These are phyloP conservation scores for Agrostemma githago DNA, from an alignment of 148 eudicot genomes.

Conservation along the genomic window DNA sequence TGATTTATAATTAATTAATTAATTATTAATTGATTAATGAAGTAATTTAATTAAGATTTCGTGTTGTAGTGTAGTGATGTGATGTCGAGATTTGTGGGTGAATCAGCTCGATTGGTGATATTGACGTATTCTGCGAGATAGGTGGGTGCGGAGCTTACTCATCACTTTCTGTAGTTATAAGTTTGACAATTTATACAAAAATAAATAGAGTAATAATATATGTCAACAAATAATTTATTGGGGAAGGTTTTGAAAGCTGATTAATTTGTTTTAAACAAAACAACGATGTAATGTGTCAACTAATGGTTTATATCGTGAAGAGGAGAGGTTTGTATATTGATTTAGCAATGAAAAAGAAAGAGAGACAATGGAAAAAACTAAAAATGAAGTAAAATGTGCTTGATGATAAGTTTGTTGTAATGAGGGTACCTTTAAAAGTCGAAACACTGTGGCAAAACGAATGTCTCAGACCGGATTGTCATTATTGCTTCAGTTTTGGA, in stretches of 20 bases:
- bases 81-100: slow-evolving; percentile 21
- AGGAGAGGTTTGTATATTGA: too few species aligned
- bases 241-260: not conserved
- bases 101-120: slow-evolving; percentile 3
- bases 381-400: too few species aligned
- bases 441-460: too few species aligned
- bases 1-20: not conserved
- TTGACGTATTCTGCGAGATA: slow-evolving; percentile 7
- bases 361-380: too few species aligned
- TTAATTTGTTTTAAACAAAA: not conserved
- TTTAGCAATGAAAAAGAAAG: too few species aligned
- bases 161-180: not conserved
- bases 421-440: too few species aligned
- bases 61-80: slow-evolving; percentile 20
- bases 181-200: not conserved
- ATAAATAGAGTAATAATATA: too few species aligned
- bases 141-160: not conserved
- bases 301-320: too few species aligned
- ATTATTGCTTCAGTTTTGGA: too few species aligned
- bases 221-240: not conserved
- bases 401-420: too few species aligned
- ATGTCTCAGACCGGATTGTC: too few species aligned
- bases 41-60: not conserved
- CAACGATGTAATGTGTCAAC: too few species aligned
- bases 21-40: not conserved